A percentile compares a stretch with the other conserved stretches of the same genome.
Conservation (phyloP, 2,329 filamentous ascomycete genomes). For the Claviceps sp. region DNA sequence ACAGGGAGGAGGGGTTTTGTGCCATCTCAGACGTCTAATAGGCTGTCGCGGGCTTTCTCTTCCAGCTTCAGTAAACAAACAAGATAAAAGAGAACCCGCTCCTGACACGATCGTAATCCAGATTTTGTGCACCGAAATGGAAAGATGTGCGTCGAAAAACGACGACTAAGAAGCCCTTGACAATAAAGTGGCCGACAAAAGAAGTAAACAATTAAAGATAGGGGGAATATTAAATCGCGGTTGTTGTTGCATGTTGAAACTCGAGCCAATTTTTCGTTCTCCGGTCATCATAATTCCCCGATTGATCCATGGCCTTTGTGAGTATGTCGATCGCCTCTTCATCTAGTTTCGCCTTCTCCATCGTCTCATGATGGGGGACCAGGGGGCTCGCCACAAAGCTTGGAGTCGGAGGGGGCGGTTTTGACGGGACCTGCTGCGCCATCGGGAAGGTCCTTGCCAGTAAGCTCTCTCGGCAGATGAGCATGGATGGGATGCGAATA, state of each 20-base stretch:
- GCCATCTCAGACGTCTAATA: no score
- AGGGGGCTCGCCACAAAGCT: conserved; percentile 26
- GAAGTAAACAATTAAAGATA: not conserved
- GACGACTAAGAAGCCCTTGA: not conserved
- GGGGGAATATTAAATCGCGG: conserved; percentile 3
- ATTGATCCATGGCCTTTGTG: conserved; percentile 24
- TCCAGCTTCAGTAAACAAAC: no score
- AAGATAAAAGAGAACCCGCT: no score
- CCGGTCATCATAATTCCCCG: conserved; percentile 23
- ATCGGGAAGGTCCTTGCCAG: conserved; percentile 30
- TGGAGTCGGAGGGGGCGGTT: conserved; percentile 19
- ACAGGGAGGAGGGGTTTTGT: no score
- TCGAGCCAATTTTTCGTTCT: conserved; percentile 26
- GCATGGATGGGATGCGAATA: conserved; percentile 48
- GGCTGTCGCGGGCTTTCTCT: no score
- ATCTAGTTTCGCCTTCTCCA: conserved; percentile 32
- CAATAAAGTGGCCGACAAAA: not conserved
- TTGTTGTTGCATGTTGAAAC: conserved; percentile 10
- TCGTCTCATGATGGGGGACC: conserved; percentile 33
- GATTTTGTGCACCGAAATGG: no score
- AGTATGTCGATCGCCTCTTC: conserved; percentile 29
- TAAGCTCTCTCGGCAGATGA: conserved; percentile 40
- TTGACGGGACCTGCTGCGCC: conserved; percentile 28
- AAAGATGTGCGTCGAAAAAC: no score
- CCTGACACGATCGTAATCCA: no score